Evolutionary conservation across 2,329 filamentous ascomycete species (phyloP), one percentile per base, ranked within the genome.

Genomic region (Aspergillus brasiliensis): DNA sequence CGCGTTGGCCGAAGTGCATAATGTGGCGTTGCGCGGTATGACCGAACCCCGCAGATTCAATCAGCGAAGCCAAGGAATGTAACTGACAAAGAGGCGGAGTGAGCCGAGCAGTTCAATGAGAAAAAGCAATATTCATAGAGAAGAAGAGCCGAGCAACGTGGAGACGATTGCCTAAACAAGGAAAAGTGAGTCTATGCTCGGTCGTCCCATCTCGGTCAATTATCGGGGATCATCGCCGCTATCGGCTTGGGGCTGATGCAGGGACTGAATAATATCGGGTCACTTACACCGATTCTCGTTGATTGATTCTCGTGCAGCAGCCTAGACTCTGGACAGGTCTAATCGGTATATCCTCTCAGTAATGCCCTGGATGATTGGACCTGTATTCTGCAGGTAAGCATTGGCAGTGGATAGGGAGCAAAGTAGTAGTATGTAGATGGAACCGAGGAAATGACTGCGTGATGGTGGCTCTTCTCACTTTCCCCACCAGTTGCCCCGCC

Each of bases 211-310:
- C 48, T 62, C 65, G 61, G 59, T 59, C 64, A 58, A 65, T 60
- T 67, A 65, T 66, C 65, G 62, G 64, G 34, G 37, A 56, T 62
- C 47, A 38, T 62, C 47, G 57, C 60, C 44, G 61, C 38, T 17
- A 57, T 57, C 51, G 38, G 56, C n/a, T 17, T 54, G 11, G 38
- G 23, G 44, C 21, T 21, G 23, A 49, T 31, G 46, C 46, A 49
- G 46, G 46, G 46, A 31, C 25, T 19, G 2, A 15, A 31, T 25
- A 49, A 17, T n/a, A 52, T 55, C 40, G 56, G 58, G 54, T 40
- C 47, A 44, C 40, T 49, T 49, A 27, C 46, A 49, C 25, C n/a
- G 15, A 31, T 25, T 27, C 19, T 23, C 21, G 13, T 38, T 15
- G 37, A 51, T 44, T 46, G 58, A 63, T 59, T 49, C 27, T 51